A percentile compares a stretch with the other conserved stretches of the same genome.
phyloP scores from a whole-genome alignment of 345 rosid species.

The Eutrema heterophyllum region DNA sequence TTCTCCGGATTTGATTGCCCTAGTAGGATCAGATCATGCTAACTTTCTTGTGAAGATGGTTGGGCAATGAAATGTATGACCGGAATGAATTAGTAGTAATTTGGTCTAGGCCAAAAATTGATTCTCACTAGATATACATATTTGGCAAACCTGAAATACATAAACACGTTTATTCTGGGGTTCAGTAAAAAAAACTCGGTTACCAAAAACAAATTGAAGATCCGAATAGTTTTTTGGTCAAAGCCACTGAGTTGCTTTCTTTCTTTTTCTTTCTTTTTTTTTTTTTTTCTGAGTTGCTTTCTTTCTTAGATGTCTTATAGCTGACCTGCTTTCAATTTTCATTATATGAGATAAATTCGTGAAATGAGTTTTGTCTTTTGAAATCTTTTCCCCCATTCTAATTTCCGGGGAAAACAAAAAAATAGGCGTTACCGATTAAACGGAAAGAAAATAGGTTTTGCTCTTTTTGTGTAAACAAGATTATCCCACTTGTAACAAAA shows the following conservation, averaged over 20 bases:
- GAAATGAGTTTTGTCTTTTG: neutral
- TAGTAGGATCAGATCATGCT: neutral
- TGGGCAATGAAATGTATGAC: neutral
- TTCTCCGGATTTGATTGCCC: neutral
- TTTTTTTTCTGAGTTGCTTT: neutral
- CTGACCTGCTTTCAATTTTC: conserved; percentile 6
- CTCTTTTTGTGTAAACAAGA: neutral
- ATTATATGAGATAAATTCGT: neutral
- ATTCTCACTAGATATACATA: neutral
- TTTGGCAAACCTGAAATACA: neutral
- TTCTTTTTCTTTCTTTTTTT: neutral
- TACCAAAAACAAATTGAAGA: conserved; percentile 1
- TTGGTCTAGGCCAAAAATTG: neutral
- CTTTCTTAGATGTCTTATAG: neutral
- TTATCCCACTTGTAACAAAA: conserved; percentile 20
- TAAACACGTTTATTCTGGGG: neutral
- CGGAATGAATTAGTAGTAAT: neutral
- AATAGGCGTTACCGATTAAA: neutral
- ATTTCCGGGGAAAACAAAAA: neutral
- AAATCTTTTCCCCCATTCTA: neutral
- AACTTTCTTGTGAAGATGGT: neutral
- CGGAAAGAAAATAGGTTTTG: neutral
- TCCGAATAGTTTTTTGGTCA: neutral
- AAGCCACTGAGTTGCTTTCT: conserved; percentile 5
- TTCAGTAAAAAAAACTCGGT: neutral